Conservation (phyloP, 768 basidiomycete species). For the Podaxis sp. region DNA sequence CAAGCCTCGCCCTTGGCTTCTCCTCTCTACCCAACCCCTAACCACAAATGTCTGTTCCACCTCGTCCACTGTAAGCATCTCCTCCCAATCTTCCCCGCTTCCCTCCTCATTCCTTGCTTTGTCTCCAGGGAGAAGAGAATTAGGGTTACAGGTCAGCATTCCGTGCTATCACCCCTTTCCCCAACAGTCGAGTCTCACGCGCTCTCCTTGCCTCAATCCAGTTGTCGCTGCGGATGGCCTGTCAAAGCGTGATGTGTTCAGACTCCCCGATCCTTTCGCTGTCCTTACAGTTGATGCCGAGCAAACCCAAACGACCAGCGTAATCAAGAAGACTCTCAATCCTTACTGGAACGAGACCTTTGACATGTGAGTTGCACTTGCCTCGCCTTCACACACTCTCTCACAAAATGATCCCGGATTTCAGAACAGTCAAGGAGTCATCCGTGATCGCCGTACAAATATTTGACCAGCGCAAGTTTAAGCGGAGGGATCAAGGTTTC, state of each 20-base stretch:
- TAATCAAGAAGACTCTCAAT: slow-evolving; percentile 93
- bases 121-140: slow-evolving; percentile 61
- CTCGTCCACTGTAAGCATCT: slow-evolving; percentile 38
- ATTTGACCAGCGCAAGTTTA: slow-evolving; percentile 99
- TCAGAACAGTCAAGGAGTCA: slow-evolving; percentile 92
- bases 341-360: slow-evolving; percentile 99
- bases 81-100: neutral
- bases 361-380: slow-evolving; percentile 67
- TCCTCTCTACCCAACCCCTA: neutral
- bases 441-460: slow-evolving; percentile 98
- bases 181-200: neutral
- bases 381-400: slow-evolving; percentile 8
- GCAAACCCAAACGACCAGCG: slow-evolving; percentile 94
- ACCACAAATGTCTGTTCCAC: slow-evolving; percentile 40
- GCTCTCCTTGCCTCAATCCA: slow-evolving; percentile 25
- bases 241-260: slow-evolving; percentile 92
- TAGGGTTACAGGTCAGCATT: slow-evolving; percentile 62
- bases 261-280: slow-evolving; percentile 96
- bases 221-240: slow-evolving; percentile 95
- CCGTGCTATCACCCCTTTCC: neutral
- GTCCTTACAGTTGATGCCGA: slow-evolving; percentile 98
- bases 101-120: slow-evolving; percentile 1
- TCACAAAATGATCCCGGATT: slow-evolving; percentile 5
- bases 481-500: slow-evolving; percentile 96
- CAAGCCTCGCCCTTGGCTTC: neutral